Evolutionary conservation across 345 rosid genomes (phyloP), one percentile per base, ranked within the genome.

Genomic region (Linum lewisii): DNA sequence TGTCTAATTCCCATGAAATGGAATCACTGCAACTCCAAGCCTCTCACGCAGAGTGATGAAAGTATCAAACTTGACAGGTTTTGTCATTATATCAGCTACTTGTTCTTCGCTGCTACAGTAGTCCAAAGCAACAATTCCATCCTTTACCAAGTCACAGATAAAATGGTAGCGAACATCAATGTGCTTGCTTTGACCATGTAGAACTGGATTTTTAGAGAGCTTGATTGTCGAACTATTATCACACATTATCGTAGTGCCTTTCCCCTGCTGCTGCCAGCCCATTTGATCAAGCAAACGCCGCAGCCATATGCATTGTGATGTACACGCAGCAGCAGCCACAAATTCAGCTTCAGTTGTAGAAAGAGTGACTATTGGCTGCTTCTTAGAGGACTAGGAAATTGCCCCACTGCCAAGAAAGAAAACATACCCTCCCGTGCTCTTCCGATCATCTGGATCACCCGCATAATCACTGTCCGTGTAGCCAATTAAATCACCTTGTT

Each of bases 101-200:
- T 56, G 59, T 10, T 56, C 20, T 5, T 8, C 19, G 2, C 15
- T 56, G n/a, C 16, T 0, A 56, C 23, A 1, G 8, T 56, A 22
- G 14, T 10, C 20, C 0, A 56, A 7, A 25, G 21, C 18, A 24
- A 56, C 18, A 11, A 26, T 19, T 23, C 18, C 1, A 6, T 56
- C 37, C 15, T 0, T 21, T 7, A 25, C 24, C 25, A 56, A 25
- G 13, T 24, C 59, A 19, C 2, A 4, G 15, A 24, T 0, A 56
- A 56, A 56, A 56, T 24, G 37, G 7, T 20, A 56, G 18, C 37
- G 14, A 10, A 56, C 37, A 56, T 56, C 59, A 23, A 56, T 56
- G n/a, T 56, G 59, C 37, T 56, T 56, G 6, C 59, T 56, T 20
- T 9, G 18, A 11, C 7, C 38, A 15, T 56, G 59, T 16, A 56